Base-by-base conservation (phyloP, 371 early-diverging fungal genomes). In the Apophysomyces elegans region DNA sequence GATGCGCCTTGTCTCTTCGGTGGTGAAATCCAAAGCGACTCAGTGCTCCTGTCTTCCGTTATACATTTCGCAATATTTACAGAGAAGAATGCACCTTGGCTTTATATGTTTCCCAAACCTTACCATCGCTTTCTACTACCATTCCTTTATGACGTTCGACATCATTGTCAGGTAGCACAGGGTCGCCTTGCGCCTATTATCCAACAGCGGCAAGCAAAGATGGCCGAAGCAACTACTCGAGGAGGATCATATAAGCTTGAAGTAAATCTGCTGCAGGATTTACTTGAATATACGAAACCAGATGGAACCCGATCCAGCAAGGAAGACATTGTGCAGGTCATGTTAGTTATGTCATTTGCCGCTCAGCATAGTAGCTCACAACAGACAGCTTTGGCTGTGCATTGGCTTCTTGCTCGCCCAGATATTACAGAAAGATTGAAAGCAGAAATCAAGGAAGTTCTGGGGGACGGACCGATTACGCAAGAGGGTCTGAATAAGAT, bases 391-490 rank as follows among this genome's bases (percentile, higher is more conserved):
- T 75, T 67, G 47, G 58, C 61, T 5, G 36, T 75, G 7, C 70
- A 71, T 36, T 80, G 78, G 78, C 54, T 80, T 14, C 35, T 77
- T 39, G 68, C 70, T 14, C 74, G 78, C 37, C 78, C 78, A 32
- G 80, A 80, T 61, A 36, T 80, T 2, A 59, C 50, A 12, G 61
- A 63, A 12, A 26, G n/a, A 11, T 16, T 80, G 1, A 16, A 66
- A 32, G 46, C 68, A 26, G 80, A 80, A 61, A 77, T 80, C 21
- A 38, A 74, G 4, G 58, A 47, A 16, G 73, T 72, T 7, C 21
- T 69, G 11, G 75, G 71, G 44, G 69, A 71, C 11, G 65, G 65
- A 32, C 63, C 73, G 8, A 43, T 77, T 12, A 73, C 67, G 5
- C 47, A 63, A n/a, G 72, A 73, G 38, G 67, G 80, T 44, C 68